Evolutionary conservation across 164 flowering plant genomes (phyloP), one percentile per base, ranked within the genome.

Genomic region (Vitis cinerea): DNA sequence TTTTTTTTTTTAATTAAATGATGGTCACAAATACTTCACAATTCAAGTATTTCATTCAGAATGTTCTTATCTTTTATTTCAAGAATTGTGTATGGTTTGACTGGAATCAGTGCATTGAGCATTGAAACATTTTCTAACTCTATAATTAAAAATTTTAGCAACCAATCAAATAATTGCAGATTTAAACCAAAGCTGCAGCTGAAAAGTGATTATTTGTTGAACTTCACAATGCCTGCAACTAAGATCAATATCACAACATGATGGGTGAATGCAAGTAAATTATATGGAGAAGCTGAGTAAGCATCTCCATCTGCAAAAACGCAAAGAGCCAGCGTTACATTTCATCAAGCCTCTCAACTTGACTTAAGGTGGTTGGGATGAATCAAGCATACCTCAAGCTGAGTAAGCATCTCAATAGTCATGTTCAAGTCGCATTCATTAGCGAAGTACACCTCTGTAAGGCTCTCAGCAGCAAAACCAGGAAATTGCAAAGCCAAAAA

Each of bases 401-500:
- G 98, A 68, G 90, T 86, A 71, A 96, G 97, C 93, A 93, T 96
- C 78, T 96, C 99, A 49, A 92, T 83, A 15, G 99, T 96, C 71
- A 81, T 68, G 78, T 87, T 88, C 84, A 96, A 75, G 75, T 96
- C 94, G 78, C 97, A 86, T n/a, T 86, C 90, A 84, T 86, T 93
- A 31, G 97, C 89, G 80, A 77, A 83, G 77, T 83, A 96, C 53
- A 92, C 97, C 66, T 89, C 99, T 30, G 93, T 90, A 29, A 93
- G 97, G 81, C 99, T 93, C 78, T 92, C 97, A 51, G 87, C 89
- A 64, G 99, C 88, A 88, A 96, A 93, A 23, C 97, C 98, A 68
- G 99, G 97, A 69, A 93, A 96, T 56, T 88, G 92, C 12, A 86
- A 74, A 57, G 93, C 95, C 85, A 96, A 75, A 78, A 85, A 87